Evolutionary conservation across 495 filamentous ascomycete genomes (phyloP), one percentile per base, ranked within the genome.

Genomic region (Aspergillus conjunctus): DNA sequence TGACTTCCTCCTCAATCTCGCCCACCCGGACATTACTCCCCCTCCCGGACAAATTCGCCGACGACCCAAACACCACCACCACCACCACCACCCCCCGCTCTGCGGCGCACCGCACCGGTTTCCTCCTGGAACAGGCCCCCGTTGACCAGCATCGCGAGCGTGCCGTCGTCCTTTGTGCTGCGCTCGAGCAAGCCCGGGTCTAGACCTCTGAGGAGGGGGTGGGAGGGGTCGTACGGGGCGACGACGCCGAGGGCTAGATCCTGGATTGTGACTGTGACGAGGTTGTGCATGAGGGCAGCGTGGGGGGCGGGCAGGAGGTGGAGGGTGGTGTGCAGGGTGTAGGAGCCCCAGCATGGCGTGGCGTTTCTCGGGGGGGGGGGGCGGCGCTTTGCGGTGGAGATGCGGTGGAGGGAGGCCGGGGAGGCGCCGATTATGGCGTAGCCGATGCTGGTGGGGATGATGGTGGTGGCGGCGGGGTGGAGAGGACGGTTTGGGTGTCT

Each of bases 1-100:
- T 46, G 17, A 73, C 63, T 22, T 73, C 72, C 11, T 61, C 57
- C 46, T 73, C 68, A 17, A 76, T 71, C 18, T 73, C 71, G 15
- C 71, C 69, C 1, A 73, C 65, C 0, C 50, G 22, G 6, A 50
- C 44, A 51, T 74, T 74, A 1, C 67, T 68, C n/a, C 72, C 71
- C 34, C 48, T 59, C 2, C 65, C 67, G 0, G 65, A 66, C 1
- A 73, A 20, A 43, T 73, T 73, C 7, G 69, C 71, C 10, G 71
- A 73, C 0, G 71, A 71, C 0, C 71, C 67, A 48, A 73, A 51
- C 6, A 70, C 14, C 15, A 61, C 54, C 9, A 68, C 54, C n/a
- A n/a, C n/a, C n/a, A n/a, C n/a, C n/a, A n/a, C n/a, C n/a, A n/a
- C n/a, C n/a, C n/a, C 20, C 55, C 57, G 17, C 56, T 64, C 31